Evolutionary conservation across 2,329 filamentous ascomycete genomes (phyloP), one percentile per base, ranked within the genome.

Genomic region (Monosporascus sp.): DNA sequence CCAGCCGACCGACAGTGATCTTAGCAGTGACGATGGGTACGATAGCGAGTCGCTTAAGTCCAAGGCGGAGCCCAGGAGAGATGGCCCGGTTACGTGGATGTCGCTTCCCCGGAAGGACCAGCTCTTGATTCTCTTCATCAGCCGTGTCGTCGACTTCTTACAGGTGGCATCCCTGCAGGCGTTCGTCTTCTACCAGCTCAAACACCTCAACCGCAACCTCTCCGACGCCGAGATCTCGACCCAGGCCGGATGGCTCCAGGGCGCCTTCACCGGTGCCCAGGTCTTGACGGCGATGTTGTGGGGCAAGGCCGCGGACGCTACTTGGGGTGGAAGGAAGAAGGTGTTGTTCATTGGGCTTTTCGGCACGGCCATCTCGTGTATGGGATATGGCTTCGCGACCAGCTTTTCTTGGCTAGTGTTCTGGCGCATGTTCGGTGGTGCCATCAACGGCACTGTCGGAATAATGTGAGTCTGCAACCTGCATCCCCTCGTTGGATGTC

Each of bases 151-250:
- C 8, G 88, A 91, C 65, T 89, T 88, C 46, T 71, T 92, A 38
- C 87, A 88, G 5, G 81, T 89, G 55, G 87, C 86, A 7, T 85
- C 80, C 2, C 68, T 88, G 37, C 81, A 87, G 63, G 80, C 84
- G 43, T 91, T 90, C 66, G 80, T 91, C 65, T 91, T 88, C 71
- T 90, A 88, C 69, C 86, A 89, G 68, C 79, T 91, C 15, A 84
- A 82, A 60, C 85, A 82, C 4, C 88, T 91, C 65, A 68, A 74
- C 55, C 78, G 78, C 2, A 80, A 77, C 0, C 67, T 80, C 15
- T 74, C 78, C 17, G 76, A 81, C 52, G 67, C 75, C 24, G 68
- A 73, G 47, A 86, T 90, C 53, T 82, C 88, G 0, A 78, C 78
- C 5, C 87, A 89, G 64, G 87, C 85, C 0, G 87, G 88, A 26